A percentile compares a stretch with the other conserved stretches of the same genome.
These are phyloP conservation scores for Neohortaea acidophila DNA, from an alignment of 495 filamentous ascomycete genomes.

Conservation along the genomic window DNA sequence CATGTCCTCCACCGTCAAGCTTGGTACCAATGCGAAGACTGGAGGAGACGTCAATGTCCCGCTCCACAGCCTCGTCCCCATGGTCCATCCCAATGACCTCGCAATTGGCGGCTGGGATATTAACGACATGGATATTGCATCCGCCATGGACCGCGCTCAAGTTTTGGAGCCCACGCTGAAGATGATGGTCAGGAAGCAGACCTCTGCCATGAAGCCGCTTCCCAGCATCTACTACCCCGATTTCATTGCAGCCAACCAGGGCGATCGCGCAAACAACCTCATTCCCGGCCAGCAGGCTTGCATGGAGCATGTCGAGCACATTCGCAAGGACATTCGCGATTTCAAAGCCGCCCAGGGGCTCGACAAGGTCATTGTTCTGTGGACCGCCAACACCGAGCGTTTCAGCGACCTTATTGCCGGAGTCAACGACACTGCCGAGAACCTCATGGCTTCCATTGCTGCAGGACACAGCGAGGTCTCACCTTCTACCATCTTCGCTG, in stretches of 20 bases:
- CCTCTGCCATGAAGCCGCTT: slow-evolving; percentile 76
- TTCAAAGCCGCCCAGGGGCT: slow-evolving; percentile 78
- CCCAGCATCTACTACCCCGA: slow-evolving; percentile 97
- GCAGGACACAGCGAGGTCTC: slow-evolving; percentile 73
- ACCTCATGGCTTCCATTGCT: slow-evolving; percentile 76
- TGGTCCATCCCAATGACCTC: slow-evolving; percentile 95
- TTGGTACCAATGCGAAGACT: slow-evolving; percentile 73
- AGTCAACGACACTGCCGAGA: slow-evolving; percentile 93
- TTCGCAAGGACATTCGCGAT: slow-evolving; percentile 87
- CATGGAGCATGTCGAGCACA: slow-evolving; percentile 76
- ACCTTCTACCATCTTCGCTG: slow-evolving; percentile 89
- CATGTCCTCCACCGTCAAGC: slow-evolving; percentile 93
- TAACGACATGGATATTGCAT: slow-evolving; percentile 70
- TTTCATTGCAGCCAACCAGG: slow-evolving; percentile 98
- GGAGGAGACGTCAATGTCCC: slow-evolving; percentile 89
- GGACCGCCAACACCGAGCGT: slow-evolving; percentile 98
- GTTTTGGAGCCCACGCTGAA: slow-evolving; percentile 92
- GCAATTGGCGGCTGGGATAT: slow-evolving; percentile 97
- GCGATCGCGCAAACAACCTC: slow-evolving; percentile 87
- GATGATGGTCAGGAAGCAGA: slow-evolving; percentile 74
- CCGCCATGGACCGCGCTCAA: slow-evolving; percentile 88
- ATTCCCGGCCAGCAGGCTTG: slow-evolving; percentile 69
- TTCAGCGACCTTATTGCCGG: slow-evolving; percentile 77
- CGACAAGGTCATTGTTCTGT: slow-evolving; percentile 94
- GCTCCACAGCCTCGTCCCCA: slow-evolving; percentile 84